Conservation (phyloP, 2,329 filamentous ascomycete species). For the Trichoderma pleuroti region DNA sequence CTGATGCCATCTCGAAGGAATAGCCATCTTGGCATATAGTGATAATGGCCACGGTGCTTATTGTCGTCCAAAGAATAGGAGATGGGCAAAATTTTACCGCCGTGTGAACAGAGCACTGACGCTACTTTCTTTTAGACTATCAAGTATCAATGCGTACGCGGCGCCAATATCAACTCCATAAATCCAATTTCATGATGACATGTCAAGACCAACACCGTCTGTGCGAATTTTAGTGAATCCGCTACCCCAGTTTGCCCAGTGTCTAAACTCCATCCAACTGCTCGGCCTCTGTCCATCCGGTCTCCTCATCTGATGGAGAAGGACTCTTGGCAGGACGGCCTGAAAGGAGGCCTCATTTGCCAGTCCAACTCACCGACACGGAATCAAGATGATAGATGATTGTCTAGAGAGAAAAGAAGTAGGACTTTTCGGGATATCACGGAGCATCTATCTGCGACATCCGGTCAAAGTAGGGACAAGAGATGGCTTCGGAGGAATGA, state of each 20-base stretch:
- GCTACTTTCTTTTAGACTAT: neutral
- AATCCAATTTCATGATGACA: neutral
- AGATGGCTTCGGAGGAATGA: neutral
- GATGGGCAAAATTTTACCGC: neutral
- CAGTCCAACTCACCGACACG: neutral
- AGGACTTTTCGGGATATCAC: neutral
- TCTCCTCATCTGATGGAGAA: neutral
- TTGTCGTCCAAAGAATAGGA: neutral
- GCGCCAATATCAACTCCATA: neutral
- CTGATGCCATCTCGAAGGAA: neutral
- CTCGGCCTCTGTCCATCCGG: neutral
- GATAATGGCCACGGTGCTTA: neutral
- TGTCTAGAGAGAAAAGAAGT: neutral
- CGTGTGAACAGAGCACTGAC: neutral
- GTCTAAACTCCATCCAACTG: neutral
- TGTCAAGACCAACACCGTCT: neutral
- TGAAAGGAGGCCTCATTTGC: neutral
- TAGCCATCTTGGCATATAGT: neutral
- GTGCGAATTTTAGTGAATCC: neutral
- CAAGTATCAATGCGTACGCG: neutral
- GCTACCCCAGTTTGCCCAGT: neutral
- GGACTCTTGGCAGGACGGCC: neutral
- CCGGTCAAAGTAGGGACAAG: neutral
- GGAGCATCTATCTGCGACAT: neutral
- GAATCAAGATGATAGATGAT: neutral